phyloP scores from a whole-genome alignment of 2,329 filamentous ascomycete species.

The Epichloe brachyelytri region DNA sequence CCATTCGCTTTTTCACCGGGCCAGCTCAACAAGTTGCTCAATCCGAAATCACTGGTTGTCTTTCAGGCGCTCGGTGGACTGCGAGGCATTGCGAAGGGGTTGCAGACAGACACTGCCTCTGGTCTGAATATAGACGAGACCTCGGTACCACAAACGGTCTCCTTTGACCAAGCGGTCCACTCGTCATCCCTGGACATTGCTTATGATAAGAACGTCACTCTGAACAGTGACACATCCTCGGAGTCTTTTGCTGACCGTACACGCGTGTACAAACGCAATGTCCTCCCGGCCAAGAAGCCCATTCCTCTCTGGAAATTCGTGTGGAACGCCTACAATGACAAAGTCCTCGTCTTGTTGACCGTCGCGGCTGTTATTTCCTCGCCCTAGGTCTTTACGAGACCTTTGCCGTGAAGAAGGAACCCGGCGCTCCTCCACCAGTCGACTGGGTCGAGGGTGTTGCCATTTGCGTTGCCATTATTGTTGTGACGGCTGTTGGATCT shows the following conservation, averaged over 20 bases:
- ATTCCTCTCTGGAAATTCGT: constrained; percentile 48
- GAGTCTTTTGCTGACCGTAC: constrained; percentile 16
- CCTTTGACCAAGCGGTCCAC: constrained; percentile 47
- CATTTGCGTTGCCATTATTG: constrained; percentile 50
- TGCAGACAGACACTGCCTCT: constrained; percentile 49
- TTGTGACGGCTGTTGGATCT: constrained; percentile 15
- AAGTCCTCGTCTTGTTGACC: constrained; percentile 57
- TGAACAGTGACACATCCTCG: constrained; percentile 11
- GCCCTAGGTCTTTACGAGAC: constrained; percentile 60
- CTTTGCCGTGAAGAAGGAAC: constrained; percentile 34
- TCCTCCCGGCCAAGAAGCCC: constrained; percentile 49
- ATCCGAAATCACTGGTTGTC: constrained; percentile 64
- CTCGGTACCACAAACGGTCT: constrained; percentile 46
- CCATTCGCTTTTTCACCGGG: constrained; percentile 77
- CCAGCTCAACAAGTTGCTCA: constrained; percentile 65
- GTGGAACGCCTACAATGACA: constrained; percentile 63
- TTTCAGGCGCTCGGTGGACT: constrained; percentile 67
- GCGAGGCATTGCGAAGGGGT: constrained; percentile 57
- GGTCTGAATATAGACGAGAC: constrained; percentile 62
- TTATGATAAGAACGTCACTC: constrained; percentile 7
- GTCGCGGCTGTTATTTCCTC: constrained; percentile 56
- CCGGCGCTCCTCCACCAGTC: constrained; percentile 41
- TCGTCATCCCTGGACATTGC: background rate
- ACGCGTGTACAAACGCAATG: constrained; percentile 32
- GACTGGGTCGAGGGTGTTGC: constrained; percentile 59